Evolutionary conservation across 1,284 basidiomycete species (phyloP).

Genomic region (Rhodotorula sp.): DNA sequence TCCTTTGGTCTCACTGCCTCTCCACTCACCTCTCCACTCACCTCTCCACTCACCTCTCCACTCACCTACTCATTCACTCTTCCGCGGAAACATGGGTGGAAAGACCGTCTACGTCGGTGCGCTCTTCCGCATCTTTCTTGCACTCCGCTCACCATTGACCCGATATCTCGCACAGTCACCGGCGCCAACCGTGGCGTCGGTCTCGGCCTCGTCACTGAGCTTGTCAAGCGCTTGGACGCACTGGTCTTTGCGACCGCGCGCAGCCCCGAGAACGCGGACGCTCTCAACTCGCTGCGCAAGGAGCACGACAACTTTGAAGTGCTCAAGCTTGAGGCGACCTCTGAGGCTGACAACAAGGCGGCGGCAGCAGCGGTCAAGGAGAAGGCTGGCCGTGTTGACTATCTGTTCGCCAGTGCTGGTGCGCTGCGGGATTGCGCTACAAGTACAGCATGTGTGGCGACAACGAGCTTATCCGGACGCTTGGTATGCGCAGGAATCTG

Average conservation of each 20-base stretch:
- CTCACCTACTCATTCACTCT: too few species aligned
- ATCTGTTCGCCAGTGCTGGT: slow-evolving; percentile 33
- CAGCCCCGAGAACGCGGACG: slow-evolving; percentile 22
- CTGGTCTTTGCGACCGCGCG: slow-evolving; percentile 44
- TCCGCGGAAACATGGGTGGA: too few species aligned
- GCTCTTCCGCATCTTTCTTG: too few species aligned
- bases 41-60: too few species aligned
- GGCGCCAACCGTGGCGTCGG: slow-evolving; percentile 31
- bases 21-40: too few species aligned
- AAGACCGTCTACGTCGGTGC: too few species aligned
- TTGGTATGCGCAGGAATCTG: slow-evolving; percentile 8
- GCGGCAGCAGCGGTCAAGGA: slow-evolving; percentile 14
- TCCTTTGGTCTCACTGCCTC: too few species aligned
- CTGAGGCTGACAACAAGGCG: slow-evolving; percentile 10
- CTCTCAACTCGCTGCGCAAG: background rate
- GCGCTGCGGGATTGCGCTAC: background rate
- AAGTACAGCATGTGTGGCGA: too few species aligned
- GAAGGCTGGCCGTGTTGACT: slow-evolving; percentile 24
- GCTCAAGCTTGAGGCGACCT: slow-evolving; percentile 20
- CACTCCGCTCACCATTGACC: too few species aligned
- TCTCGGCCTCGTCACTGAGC: slow-evolving; percentile 34
- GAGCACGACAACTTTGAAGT: slow-evolving; percentile 13
- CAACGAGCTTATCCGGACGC: background rate
- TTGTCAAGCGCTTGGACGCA: slow-evolving; percentile 21
- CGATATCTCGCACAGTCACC: slow-evolving; percentile 6